Conservation (phyloP, 2,329 filamentous ascomycete genomes). For the Fusarium humuli region DNA sequence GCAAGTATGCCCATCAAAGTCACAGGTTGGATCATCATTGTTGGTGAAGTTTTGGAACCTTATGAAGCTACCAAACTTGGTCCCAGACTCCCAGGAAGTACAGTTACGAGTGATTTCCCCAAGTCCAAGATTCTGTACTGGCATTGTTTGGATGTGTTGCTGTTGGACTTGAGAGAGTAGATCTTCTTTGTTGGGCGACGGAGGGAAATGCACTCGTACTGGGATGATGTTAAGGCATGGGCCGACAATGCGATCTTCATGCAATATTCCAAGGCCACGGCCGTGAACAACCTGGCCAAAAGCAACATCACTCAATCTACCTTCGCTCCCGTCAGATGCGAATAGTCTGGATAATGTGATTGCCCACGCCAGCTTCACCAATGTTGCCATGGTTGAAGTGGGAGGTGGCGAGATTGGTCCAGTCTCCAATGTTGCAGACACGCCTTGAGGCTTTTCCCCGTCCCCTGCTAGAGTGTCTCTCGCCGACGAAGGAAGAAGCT, state of each 20-base stretch:
- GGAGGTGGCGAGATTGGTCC: neutral
- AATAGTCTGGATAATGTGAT: neutral
- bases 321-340: rapidly evolving
- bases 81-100: neutral
- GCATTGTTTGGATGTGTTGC: slow-evolving; percentile 3
- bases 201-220: slow-evolving; percentile 1
- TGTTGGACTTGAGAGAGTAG: neutral
- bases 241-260: slow-evolving; percentile 11
- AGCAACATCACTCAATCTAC: neutral
- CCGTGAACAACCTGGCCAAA: slow-evolving; percentile 12
- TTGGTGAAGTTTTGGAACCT: slow-evolving; percentile 15
- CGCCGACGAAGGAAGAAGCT: neutral
- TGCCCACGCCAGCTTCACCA: slow-evolving; percentile 8
- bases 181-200: neutral
- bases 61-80: slow-evolving; percentile 6
- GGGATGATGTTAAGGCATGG: slow-evolving; percentile 20
- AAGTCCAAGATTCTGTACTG: neutral
- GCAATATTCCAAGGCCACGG: neutral
- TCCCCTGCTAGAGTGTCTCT: neutral
- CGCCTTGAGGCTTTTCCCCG: neutral
- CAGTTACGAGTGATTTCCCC: neutral
- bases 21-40: slow-evolving; percentile 2
- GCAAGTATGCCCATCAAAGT: neutral
- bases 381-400: neutral
- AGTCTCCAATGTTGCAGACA: neutral